Base-by-base conservation (phyloP, 345 rosid genomes). In the Eucalyptus cloeziana region DNA sequence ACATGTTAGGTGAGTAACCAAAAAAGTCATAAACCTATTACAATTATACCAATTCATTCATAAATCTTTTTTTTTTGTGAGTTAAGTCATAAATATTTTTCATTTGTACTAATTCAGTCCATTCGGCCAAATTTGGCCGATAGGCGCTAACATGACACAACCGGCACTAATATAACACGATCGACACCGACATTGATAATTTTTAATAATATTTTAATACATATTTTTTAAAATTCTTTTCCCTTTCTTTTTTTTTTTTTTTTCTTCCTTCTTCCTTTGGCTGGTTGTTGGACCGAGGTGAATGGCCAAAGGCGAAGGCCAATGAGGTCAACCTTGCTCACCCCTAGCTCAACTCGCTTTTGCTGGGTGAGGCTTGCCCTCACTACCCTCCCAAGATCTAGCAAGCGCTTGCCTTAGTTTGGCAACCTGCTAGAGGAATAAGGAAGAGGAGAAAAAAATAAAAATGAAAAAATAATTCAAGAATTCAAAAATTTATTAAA, bases 141-240 rank as follows among this genome's bases (percentile, higher is more conserved):
- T 22, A 56, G 30, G 62, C 24, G 30, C 30, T 8, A 24, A 56
- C 27, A 56, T 56, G 62, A 12, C 62, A 56, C 27, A 10, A 22
- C 12, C 0, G 1, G 13, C 30, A 9, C 2, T 1, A 1, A 56
- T 24, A 56, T 56, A 22, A 56, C 30, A 56, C 4, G 1, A 56
- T 56, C 13, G 1, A 56, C 6, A 1, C 12, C 3, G 3, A 56
- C 30, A 24, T 56, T 56, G 1, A 56, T 22, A 56, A 56, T 56
- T 56, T 56, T 24, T 24, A 22, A 24, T 56, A 56, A 24, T 22
- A 22, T 56, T 56, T 56, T 24, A 3, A 54, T 54, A 22, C n/a
- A n/a, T n/a, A n/a, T n/a, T n/a, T n/a, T n/a, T n/a, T n/a, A 17
- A 17, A 3, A 3, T 0, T 7, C 1, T 24, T 24, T 10, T 10